These are phyloP conservation scores for Penicillium canescens DNA, from an alignment of 495 filamentous ascomycete genomes.

Conservation along the genomic window DNA sequence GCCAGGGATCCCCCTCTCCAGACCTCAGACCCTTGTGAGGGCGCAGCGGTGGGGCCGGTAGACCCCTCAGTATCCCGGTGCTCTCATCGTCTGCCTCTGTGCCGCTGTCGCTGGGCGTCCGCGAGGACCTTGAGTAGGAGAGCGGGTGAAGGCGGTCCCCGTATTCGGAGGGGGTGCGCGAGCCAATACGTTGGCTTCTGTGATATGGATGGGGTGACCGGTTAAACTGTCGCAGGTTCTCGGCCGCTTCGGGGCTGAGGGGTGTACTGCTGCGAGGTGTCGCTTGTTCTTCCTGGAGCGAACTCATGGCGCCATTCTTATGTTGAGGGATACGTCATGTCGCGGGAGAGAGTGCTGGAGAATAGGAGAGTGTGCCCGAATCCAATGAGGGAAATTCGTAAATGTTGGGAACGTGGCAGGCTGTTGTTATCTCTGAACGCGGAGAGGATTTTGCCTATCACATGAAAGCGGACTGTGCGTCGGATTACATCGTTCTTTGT, in stretches of 20 bases:
- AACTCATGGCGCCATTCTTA: conserved; percentile 46
- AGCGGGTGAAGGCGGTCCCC: conserved; percentile 25
- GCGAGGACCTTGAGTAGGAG: conserved; percentile 37
- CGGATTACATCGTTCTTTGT: neutral
- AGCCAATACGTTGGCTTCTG: conserved; percentile 36
- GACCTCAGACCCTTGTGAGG: conserved; percentile 72
- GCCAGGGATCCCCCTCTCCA: conserved; percentile 50
- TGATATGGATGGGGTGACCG: conserved; percentile 80
- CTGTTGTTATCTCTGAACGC: conserved; percentile 32
- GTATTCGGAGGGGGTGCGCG: conserved; percentile 26
- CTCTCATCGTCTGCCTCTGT: conserved; percentile 91
- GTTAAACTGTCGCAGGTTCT: conserved; percentile 53
- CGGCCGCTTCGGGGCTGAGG: conserved; percentile 19
- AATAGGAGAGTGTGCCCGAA: neutral
- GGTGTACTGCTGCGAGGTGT: conserved; percentile 22
- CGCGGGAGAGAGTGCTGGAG: conserved; percentile 7
- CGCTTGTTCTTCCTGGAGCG: conserved; percentile 36
- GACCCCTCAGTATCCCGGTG: conserved; percentile 67
- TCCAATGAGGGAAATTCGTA: neutral
- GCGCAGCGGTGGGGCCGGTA: conserved; percentile 72
- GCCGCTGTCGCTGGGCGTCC: conserved; percentile 77
- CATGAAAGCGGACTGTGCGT: conserved; percentile 24
- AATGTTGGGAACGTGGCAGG: conserved; percentile 1
- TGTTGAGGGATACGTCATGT: conserved; percentile 36
- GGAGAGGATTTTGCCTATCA: conserved; percentile 34